These are phyloP conservation scores for Lachancea cidri DNA, from an alignment of 805 yeast species.

Conservation along the genomic window DNA sequence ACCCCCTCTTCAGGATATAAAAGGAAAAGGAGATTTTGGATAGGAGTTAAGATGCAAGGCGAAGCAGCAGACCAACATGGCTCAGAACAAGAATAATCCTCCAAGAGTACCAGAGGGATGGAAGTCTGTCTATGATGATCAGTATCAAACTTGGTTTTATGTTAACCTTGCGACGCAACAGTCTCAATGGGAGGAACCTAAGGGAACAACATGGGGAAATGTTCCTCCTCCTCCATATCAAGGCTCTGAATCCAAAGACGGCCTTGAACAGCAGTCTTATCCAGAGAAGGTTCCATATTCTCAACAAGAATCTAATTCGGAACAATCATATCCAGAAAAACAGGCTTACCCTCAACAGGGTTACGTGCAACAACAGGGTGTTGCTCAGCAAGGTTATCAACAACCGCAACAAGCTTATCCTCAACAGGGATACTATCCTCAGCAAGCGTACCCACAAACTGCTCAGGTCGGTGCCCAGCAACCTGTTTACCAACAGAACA, in stretches of 20 bases:
- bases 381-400: conserved; percentile 10
- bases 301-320: conserved; percentile 11
- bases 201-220: conserved; percentile 43
- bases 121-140: conserved; percentile 68
- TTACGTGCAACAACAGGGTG: conserved; percentile 13
- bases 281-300: conserved; percentile 11
- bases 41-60: background rate
- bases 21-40: background rate
- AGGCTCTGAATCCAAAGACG: conserved; percentile 11
- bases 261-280: conserved; percentile 7
- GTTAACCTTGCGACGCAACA: conserved; percentile 66
- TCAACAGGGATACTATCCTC: conserved; percentile 18
- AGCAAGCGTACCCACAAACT: conserved; percentile 17
- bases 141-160: conserved; percentile 71
- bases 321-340: conserved; percentile 20
- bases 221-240: conserved; percentile 41
- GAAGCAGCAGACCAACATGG: background rate
- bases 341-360: conserved; percentile 17
- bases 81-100: conserved; percentile 30
- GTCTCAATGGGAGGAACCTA: conserved; percentile 91
- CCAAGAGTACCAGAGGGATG: conserved; percentile 65
- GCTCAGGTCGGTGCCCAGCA: conserved; percentile 21
- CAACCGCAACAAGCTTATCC: conserved; percentile 22
- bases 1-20: background rate
- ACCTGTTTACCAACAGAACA: conserved; percentile 27